Base-by-base conservation (phyloP, 2,329 filamentous ascomycete species). In the Leptodontidium sp. region DNA sequence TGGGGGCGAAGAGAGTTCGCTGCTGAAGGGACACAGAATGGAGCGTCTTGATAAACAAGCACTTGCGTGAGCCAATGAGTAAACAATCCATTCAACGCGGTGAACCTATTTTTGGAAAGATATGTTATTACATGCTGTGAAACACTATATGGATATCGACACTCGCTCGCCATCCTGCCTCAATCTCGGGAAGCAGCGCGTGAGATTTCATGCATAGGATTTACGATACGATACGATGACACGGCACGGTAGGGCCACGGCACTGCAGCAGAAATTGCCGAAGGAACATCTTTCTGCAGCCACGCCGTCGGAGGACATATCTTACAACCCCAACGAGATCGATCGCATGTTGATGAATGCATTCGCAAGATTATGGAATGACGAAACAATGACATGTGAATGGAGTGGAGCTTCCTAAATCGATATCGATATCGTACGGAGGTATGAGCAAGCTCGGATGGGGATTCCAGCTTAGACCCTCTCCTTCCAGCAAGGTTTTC, bases 141-240 rank as follows among this genome's bases (percentile, higher is more conserved):
- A 68, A 66, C 69, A 53, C 59, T 26, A 62, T 50, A 45, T 59
- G 17, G 35, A 14, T 49, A 50, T 55, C 50, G 43, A 38, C 52
- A 59, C 32, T 58, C 50, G 50, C 52, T 66, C 53, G 58, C 65
- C 50, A 15, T 55, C 45, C 53, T 38, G 45, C 24, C 52, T 52
- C 50, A 68, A 71, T 69, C 57, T 71, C 61, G 64, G 66, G 59
- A 70, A n/a, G 21, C 11, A 26, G 8, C n/a, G 45, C 35, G 64
- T n/a, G 32, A 38, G 24, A 68, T 66, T 61, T 68, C 55, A 59
- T 68, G 64, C 69, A 68, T 68, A 66, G 38, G 49, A 32, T 32
- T 32, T 61, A 57, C 59, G 47, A 21, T 53, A 35, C n/a, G n/a
- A 47, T 17, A 47, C 11, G 38, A 40, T 40, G n/a, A 47, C 4